Evolutionary conservation across 192 early-diverging fungal species (phyloP).

Genomic region (Podila clonocystis): DNA sequence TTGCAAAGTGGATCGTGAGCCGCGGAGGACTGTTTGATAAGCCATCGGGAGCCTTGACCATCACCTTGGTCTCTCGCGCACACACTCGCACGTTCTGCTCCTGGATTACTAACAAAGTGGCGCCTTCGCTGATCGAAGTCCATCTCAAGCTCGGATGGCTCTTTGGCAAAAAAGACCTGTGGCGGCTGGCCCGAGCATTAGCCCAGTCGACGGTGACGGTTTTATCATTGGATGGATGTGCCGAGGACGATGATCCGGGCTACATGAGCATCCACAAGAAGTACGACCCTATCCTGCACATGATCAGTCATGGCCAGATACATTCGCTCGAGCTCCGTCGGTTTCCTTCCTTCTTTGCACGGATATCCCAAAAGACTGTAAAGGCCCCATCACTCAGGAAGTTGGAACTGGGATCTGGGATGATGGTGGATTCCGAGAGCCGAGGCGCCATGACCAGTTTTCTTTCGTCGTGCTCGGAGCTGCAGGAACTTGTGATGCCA

Average conservation of each 20-base stretch:
- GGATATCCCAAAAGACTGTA: conserved; percentile 22
- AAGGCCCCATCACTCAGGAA: conserved; percentile 17
- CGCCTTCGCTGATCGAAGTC: conserved; percentile 41
- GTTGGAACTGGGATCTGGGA: conserved; percentile 37
- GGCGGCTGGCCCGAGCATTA: conserved; percentile 28
- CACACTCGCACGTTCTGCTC: conserved; percentile 42
- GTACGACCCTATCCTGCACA: conserved; percentile 38
- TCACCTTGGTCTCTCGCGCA: conserved; percentile 25
- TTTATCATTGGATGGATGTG: conserved; percentile 34
- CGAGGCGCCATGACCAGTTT: conserved; percentile 16
- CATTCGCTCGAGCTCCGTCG: conserved; percentile 24
- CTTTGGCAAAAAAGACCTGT: conserved; percentile 43
- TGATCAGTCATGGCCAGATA: conserved; percentile 34
- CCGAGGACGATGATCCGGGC: conserved; percentile 15
- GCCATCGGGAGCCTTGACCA: conserved; percentile 35
- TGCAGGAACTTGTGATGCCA: conserved; percentile 33
- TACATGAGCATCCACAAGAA: conserved; percentile 41
- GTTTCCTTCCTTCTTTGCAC: conserved; percentile 33
- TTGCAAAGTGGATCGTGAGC: conserved; percentile 37
- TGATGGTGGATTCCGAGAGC: conserved; percentile 14
- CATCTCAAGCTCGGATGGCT: conserved; percentile 45
- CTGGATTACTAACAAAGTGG: conserved; percentile 47
- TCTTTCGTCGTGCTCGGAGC: conserved; percentile 20
- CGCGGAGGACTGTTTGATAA: conserved; percentile 46
- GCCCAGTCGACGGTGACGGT: conserved; percentile 41